These are phyloP conservation scores for Aspergillus felis DNA, from an alignment of 2,329 filamentous ascomycete species.

Conservation along the genomic window DNA sequence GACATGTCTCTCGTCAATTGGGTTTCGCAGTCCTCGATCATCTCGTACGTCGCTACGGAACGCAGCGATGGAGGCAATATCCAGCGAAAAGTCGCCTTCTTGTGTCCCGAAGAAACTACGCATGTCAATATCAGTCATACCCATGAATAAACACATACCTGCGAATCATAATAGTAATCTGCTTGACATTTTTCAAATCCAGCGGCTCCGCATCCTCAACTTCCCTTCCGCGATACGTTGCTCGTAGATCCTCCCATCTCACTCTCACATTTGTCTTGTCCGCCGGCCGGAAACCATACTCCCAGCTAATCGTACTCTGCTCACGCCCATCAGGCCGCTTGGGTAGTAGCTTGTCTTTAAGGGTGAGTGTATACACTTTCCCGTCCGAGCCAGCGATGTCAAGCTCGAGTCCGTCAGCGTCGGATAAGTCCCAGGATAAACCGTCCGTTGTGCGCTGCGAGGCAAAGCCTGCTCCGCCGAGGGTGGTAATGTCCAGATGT, in stretches of 20 bases:
- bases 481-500: constrained; percentile 65
- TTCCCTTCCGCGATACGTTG: constrained; percentile 69
- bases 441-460: constrained; percentile 66
- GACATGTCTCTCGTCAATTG: background rate
- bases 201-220: constrained; percentile 56
- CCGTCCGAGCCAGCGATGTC: constrained; percentile 50
- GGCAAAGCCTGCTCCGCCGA: constrained; percentile 79
- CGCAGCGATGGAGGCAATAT: constrained; percentile 54
- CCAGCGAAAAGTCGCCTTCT: constrained; percentile 62
- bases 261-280: constrained; percentile 48
- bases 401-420: constrained; percentile 59
- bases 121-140: constrained; percentile 3
- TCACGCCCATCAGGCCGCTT: constrained; percentile 61
- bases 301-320: constrained; percentile 68
- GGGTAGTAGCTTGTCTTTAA: constrained; percentile 66
- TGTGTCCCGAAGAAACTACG: constrained; percentile 71
- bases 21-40: background rate
- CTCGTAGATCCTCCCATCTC: constrained; percentile 61
- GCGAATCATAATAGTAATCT: constrained; percentile 74
- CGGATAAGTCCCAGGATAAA: constrained; percentile 59
- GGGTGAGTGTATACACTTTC: constrained; percentile 68
- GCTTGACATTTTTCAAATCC: constrained; percentile 57
- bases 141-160: constrained; percentile 51
- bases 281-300: constrained; percentile 58
- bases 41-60: constrained; percentile 15